Evolutionary conservation across 495 filamentous ascomycete genomes (phyloP), one percentile per base, ranked within the genome.

Genomic region (Neurospora cerealis): DNA sequence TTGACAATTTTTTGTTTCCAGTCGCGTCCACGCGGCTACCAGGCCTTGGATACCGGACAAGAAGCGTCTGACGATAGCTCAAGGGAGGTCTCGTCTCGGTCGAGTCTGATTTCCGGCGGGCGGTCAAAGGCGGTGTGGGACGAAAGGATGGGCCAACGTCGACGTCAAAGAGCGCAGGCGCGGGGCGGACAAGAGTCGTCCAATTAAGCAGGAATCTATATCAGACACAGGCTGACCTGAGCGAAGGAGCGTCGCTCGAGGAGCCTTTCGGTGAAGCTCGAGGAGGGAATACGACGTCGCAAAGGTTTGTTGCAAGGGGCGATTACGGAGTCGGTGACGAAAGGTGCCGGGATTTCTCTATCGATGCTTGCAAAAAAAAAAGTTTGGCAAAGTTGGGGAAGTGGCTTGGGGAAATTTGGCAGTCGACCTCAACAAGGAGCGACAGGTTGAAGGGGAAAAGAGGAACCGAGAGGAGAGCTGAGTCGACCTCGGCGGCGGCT

Each of bases 201-300:
- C 66, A 75, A 74, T 77, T 77, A 76, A 76, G 54, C 72, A 74
- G 70, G 54, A 70, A 69, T 44, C 73, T 69, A 73, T 70, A 42
- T 13, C 46, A 66, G 36, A 41, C 32, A 28, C 54, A 44, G 34
- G 40, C 69, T 40, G 69, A 40, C 17, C 40, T 36, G 41, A 44
- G 74, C 41, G 69, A 78, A 76, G 75, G 77, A 78, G 70, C 73
- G 75, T 77, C 66, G 75, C 70, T 75, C 70, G 71, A 72, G 62
- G 70, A 72, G 73, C 41, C 72, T 71, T 46, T 41, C 19, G 40
- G 37, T 72, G n/a, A 62, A 73, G 72, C 46, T 41, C 19, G 40
- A 41, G n/a, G 66, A 48, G 54, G 24, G 41, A 17, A 40, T 13
- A 66, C 13, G 42, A 72, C n/a, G 66, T 73, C 72, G 72, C 72